Base-by-base conservation (phyloP, 306 rosid genomes). In the Trichosanthes cucumerina region DNA sequence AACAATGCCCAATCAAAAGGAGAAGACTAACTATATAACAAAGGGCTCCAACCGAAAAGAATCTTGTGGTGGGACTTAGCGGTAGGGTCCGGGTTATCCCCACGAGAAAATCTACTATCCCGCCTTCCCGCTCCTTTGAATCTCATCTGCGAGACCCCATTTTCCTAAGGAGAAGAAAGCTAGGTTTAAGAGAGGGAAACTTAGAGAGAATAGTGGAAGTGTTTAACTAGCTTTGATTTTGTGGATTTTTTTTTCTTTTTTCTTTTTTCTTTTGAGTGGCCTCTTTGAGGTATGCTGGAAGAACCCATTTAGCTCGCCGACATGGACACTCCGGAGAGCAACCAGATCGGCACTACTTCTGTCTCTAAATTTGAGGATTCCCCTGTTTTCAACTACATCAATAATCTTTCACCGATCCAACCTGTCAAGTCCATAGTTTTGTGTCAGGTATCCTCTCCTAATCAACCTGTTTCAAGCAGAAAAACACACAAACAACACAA, bases 311-410 rank as follows among this genome's bases (percentile, higher is more conserved):
- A 59, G 60, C 59, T 52, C 18, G 57, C 63, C 82, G 84, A 70
- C 64, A 92, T 92, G 97, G 93, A 90, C 82, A 90, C 97, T 6
- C 97, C 96, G 28, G 93, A 92, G 89, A 91, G 89, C 84, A 90
- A 81, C 84, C 86, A 89, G 91, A 85, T 88, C 90, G 90, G 89
- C 75, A 36, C 96, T 76, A 56, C 97, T 65, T 62, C 98, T 33
- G 52, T 64, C 54, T 72, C 93, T 36, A 81, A 80, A 57, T 87
- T 91, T 74, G 93, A 93, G 96, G 99, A 95, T 82, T 92, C 99
- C 66, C 92, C 95, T 10, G 88, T 92, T n/a, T 92, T 92, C 86
- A 91, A 84, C 85, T 95, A 86, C 49, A 84, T 91, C 82, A 92
- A 80, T 41, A 90, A 60, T 82, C 96, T 92, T 62, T 95, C 99